These are phyloP conservation scores for Saccharomyces hybrid DNA, from an alignment of 1,139 yeast genomes.

Conservation along the genomic window DNA sequence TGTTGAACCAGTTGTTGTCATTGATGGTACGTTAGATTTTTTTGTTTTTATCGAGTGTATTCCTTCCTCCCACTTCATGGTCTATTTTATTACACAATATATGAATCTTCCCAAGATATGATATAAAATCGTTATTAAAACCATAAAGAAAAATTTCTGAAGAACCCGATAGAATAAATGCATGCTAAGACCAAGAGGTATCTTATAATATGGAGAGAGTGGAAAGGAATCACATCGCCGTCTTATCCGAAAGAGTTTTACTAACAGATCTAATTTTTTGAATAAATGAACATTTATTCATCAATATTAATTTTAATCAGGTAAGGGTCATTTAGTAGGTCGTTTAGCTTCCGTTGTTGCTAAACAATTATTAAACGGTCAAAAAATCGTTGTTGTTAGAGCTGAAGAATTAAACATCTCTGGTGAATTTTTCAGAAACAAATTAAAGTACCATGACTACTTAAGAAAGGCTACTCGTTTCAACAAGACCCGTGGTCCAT, in stretches of 20 bases:
- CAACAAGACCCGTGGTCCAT: constrained; percentile 99
- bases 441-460: constrained; percentile 99
- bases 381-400: constrained; percentile 95
- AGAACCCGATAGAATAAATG: background rate
- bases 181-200: background rate
- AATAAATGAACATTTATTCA: background rate
- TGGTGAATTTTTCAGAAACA: constrained; percentile 99
- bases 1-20: constrained; percentile 93
- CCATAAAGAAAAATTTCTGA: background rate
- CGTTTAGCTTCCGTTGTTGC: constrained; percentile 99
- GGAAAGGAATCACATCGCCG: background rate
- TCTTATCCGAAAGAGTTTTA: constrained; percentile 1
- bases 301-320: constrained; percentile 28
- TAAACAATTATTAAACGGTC: constrained; percentile 97
- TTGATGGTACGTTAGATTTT: constrained; percentile 59
- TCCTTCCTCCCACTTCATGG: background rate
- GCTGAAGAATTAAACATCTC: constrained; percentile 97
- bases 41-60: background rate
- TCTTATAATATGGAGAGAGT: background rate
- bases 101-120: background rate
- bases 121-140: background rate
- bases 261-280: constrained; percentile 8
- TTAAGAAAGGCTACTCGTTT: constrained; percentile 97
- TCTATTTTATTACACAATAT: background rate
- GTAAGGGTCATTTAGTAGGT: constrained; percentile 99